Percentiles rank a stretch among this genome's conserved stretches.
Evolutionary conservation across 179 eudicot species (phyloP).

Genomic region (Silene noctiflora): DNA sequence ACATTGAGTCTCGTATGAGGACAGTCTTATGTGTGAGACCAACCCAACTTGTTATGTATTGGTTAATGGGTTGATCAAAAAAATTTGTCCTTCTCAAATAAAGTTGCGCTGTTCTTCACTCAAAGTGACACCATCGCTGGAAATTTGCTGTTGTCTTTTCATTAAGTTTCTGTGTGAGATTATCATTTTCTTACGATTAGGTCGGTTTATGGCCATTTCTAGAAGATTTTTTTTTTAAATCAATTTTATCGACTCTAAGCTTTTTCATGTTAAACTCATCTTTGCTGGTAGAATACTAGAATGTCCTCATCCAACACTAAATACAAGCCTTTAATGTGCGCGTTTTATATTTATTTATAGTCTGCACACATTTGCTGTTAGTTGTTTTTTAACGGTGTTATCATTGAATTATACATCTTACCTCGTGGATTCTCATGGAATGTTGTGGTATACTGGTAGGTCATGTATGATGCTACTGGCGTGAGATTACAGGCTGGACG

Average conservation of each 20-base stretch:
- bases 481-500: slow-evolving; percentile 54
- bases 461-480: slow-evolving; percentile 55
- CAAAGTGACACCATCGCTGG: neutral
- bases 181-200: neutral
- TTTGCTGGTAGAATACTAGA: too few species aligned
- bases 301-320: neutral
- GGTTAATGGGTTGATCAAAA: too few species aligned
- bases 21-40: too few species aligned
- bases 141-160: neutral
- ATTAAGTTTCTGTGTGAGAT: neutral
- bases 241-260: neutral
- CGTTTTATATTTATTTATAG: neutral
- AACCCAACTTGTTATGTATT: too few species aligned
- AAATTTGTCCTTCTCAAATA: too few species aligned
- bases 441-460: slow-evolving; percentile 28
- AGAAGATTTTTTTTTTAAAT: too few species aligned
- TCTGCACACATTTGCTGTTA: neutral
- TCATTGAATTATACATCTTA: neutral
- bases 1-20: too few species aligned
- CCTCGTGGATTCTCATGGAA: slow-evolving; percentile 12
- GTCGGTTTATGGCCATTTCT: neutral
- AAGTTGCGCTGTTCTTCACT: neutral
- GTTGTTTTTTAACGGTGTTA: neutral
- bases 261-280: neutral
- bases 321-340: neutral